These are phyloP conservation scores for Leccinum disarticulatum DNA, from an alignment of 768 basidiomycete genomes.

Conservation along the genomic window DNA sequence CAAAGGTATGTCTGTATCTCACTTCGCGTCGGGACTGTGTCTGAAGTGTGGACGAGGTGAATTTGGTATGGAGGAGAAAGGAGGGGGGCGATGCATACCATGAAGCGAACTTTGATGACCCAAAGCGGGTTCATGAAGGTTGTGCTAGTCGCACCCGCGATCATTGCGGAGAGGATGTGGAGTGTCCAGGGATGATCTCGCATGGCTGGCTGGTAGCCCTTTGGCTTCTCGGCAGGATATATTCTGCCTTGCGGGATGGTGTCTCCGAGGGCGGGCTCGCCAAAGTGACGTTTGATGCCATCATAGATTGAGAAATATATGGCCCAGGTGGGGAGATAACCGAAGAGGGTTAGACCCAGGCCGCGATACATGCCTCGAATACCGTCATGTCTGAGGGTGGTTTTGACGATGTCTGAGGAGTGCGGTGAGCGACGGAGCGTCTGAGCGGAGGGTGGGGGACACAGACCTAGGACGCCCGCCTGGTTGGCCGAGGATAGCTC, in stretches of 20 bases:
- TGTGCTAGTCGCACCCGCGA: conserved; percentile 90
- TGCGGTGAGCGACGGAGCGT: conserved; percentile 13
- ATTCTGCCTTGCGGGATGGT: conserved; percentile 43
- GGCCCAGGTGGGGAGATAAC: conserved; percentile 98
- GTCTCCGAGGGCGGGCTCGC: conserved; percentile 58
- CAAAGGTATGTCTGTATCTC: conserved; percentile 85
- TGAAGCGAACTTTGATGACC: conserved; percentile 99
- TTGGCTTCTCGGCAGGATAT: conserved; percentile 81
- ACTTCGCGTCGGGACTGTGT: conserved; percentile 80
- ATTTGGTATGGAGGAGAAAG: conserved; percentile 1
- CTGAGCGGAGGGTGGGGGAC: conserved; percentile 1
- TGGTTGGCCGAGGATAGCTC: conserved; percentile 60
- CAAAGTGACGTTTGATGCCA: conserved; percentile 83
- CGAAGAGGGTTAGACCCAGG: conserved; percentile 93
- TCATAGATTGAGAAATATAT: conserved; percentile 99
- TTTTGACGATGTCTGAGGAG: conserved; percentile 49
- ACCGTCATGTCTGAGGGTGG: conserved; percentile 66
- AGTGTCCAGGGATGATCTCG: conserved; percentile 83
- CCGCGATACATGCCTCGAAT: conserved; percentile 92
- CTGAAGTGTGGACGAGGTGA: conserved; percentile 39
- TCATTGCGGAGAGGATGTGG: conserved; percentile 95
- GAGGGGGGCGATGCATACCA: conserved; percentile 55
- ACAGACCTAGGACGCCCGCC: conserved; percentile 72
- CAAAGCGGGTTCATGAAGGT: conserved; percentile 94
- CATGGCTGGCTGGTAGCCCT: conserved; percentile 79